Percentiles rank a stretch among this genome's conserved stretches.
These are phyloP conservation scores for Calonectria pseudoturangicola DNA, from an alignment of 2,329 filamentous ascomycete genomes.

Conservation along the genomic window DNA sequence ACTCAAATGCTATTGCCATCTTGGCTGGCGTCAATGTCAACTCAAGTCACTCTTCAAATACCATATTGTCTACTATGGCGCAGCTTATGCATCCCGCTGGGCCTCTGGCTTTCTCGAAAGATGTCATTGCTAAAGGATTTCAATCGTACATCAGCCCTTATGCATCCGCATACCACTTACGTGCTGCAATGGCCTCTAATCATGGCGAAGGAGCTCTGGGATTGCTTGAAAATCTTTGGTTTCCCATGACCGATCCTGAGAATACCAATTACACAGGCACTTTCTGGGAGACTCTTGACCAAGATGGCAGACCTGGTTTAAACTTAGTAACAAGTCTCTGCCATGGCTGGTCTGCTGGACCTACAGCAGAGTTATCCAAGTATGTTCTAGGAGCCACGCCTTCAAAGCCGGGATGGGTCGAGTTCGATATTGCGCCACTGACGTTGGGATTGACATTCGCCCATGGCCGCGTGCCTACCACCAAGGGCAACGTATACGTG, in stretches of 20 bases:
- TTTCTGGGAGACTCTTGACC: conserved; percentile 57
- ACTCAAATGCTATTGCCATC: conserved; percentile 58
- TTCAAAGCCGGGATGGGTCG: conserved; percentile 45
- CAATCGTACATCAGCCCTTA: conserved; percentile 53
- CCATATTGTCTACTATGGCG: conserved; percentile 17
- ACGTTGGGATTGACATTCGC: conserved; percentile 11
- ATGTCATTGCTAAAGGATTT: conserved; percentile 37
- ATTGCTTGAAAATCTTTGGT: conserved; percentile 50
- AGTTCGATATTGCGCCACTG: conserved; percentile 18
- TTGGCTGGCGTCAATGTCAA: conserved; percentile 51
- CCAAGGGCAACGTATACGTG: background rate
- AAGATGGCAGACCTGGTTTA: conserved; percentile 52
- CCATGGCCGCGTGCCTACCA: conserved; percentile 1
- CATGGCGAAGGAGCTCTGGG: conserved; percentile 34
- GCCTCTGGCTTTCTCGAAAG: conserved; percentile 28
- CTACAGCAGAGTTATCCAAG: conserved; percentile 56
- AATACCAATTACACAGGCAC: conserved; percentile 55
- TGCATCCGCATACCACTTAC: conserved; percentile 56
- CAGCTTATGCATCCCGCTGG: conserved; percentile 17
- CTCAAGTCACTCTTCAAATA: background rate
- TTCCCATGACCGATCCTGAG: conserved; percentile 52
- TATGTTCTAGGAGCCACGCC: conserved; percentile 55
- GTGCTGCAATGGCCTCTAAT: conserved; percentile 50
- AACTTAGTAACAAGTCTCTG: conserved; percentile 56
- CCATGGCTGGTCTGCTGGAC: conserved; percentile 59